Percentiles rank a stretch among this genome's conserved stretches.
phyloP scores from a whole-genome alignment of 1,284 basidiomycete genomes.

The Irpex sp. region DNA sequence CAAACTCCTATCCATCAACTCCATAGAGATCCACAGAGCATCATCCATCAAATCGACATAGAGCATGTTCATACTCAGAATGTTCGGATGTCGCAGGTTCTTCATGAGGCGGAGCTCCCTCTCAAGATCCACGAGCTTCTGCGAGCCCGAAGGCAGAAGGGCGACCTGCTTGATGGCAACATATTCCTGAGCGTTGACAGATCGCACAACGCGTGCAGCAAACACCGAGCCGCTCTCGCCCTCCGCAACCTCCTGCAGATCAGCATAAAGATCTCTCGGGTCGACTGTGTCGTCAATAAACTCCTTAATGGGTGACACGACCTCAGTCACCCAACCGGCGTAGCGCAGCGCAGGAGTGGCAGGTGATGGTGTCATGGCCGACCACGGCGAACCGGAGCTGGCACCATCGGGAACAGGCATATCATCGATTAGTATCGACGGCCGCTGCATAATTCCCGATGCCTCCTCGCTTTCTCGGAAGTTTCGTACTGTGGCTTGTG shows the following conservation, averaged over 20 bases:
- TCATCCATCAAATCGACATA: conserved; percentile 67
- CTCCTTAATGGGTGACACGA: conserved; percentile 58
- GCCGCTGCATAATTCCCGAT: conserved; percentile 6
- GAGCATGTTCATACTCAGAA: conserved; percentile 62
- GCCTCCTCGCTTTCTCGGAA: conserved; percentile 7
- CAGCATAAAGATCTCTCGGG: conserved; percentile 57
- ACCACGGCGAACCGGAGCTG: conserved; percentile 9
- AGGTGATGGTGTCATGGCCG: conserved; percentile 15
- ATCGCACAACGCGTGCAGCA: conserved; percentile 47
- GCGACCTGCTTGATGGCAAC: conserved; percentile 70
- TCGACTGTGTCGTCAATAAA: conserved; percentile 61
- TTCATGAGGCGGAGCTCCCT: conserved; percentile 58
- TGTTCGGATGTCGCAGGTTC: conserved; percentile 51
- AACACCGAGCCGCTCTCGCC: conserved; percentile 76
- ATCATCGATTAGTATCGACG: conserved; percentile 25
- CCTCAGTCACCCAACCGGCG: conserved; percentile 39
- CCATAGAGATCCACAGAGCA: conserved; percentile 80
- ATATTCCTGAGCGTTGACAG: conserved; percentile 32
- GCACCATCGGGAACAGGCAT: conserved; percentile 13
- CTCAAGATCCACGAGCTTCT: conserved; percentile 59
- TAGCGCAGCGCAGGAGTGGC: conserved; percentile 26
- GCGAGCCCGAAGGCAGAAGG: conserved; percentile 52
- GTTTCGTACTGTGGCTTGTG: conserved; percentile 4
- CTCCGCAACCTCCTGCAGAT: conserved; percentile 73
- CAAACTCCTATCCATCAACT: conserved; percentile 79